These are phyloP conservation scores for Colletotrichum godetiae DNA, from an alignment of 2,329 filamentous ascomycete genomes.

Conservation along the genomic window DNA sequence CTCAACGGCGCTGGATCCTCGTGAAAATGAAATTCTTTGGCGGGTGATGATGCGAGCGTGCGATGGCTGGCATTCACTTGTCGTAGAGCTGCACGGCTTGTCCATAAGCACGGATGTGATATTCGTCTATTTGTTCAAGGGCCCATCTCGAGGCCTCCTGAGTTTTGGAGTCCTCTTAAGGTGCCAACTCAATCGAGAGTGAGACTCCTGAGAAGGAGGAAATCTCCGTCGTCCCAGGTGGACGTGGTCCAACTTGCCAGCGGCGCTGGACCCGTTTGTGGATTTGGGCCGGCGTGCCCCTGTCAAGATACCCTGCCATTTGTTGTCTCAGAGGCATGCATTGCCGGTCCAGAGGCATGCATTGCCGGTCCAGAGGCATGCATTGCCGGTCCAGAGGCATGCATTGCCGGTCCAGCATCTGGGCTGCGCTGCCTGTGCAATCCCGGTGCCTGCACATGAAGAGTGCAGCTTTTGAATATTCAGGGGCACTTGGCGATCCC, in stretches of 20 bases:
- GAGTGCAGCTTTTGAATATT: not conserved
- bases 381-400: conserved; percentile 21
- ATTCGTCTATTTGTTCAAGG: not conserved
- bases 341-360: conserved; percentile 18
- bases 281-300: not conserved
- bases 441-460: not conserved
- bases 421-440: not conserved
- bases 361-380: no score
- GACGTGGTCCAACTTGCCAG: not conserved
- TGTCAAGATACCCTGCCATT: conserved; percentile 12
- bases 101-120: not conserved
- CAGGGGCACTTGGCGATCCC: conserved; percentile 2
- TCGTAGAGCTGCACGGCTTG: not conserved
- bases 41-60: not conserved
- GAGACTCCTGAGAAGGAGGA: not conserved
- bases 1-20: not conserved
- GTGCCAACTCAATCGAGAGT: not conserved
- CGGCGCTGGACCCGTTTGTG: conserved; percentile 2
- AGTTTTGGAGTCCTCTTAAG: not conserved
- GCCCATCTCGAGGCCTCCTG: not conserved
- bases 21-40: not conserved
- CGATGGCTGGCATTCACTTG: not conserved
- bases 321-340: conserved; percentile 28
- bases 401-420: conserved; percentile 10
- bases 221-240: not conserved